Base-by-base conservation (phyloP, 441 rosid species). In the Omphalea diandra region DNA sequence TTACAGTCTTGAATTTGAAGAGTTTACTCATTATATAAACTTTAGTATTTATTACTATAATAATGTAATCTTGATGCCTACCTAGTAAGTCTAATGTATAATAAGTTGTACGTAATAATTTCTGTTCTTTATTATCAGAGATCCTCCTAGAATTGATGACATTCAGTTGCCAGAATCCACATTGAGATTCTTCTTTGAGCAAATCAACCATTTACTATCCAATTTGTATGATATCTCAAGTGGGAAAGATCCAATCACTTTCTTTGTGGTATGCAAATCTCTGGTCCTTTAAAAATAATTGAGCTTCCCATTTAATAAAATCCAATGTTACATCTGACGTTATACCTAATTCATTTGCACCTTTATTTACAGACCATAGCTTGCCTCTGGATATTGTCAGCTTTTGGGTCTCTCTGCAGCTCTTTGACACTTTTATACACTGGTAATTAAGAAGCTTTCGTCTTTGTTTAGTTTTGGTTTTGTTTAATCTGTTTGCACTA, bases 311-410 rank as follows among this genome's bases (percentile, higher is more conserved):
- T n/a, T n/a, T n/a, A n/a, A n/a, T 10, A 40, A 40, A 40, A 40
- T 7, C 14, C 7, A 40, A 40, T 40, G 43, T 40, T 2, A 38
- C 41, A 38, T 38, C 9, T 7, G 7, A 8, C 43, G 11, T 1
- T 40, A 40, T 47, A 18, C 53, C 53, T 47, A n/a, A 49, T n/a
- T 11, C 24, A 36, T 64, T 64, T 26, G 24, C 15, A 10, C 58
- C 58, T 63, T 55, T 24, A 15, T 9, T n/a, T 54, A 35, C 79
- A 87, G 92, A 76, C 83, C n/a, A 46, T 81, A 55, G 66, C 56
- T 67, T 72, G 72, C 24, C 82, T 84, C 14, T 84, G 85, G 88
- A 77, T 80, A 35, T 62, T 87, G 63, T 85, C 88, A 32, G 76
- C 77, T 40, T 70, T 83, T 6, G 86, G 88, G 52, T 82, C 75